Evolutionary conservation across 163 green algal species (phyloP).

Genomic region (Scenedesmus sp.): DNA sequence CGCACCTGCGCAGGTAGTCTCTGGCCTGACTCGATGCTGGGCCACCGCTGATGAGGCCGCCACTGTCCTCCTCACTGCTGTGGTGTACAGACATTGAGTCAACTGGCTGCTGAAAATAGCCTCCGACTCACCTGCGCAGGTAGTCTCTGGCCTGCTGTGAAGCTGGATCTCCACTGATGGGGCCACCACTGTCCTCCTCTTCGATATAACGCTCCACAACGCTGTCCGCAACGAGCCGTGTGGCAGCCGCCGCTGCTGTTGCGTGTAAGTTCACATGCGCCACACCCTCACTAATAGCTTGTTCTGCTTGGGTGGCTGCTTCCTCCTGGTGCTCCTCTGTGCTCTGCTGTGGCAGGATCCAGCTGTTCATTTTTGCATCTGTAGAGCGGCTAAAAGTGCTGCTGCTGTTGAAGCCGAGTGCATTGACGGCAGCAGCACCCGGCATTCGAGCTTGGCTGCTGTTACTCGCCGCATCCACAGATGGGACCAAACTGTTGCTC

Average conservation of each 20-base stretch:
- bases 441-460: neutral
- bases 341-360: too few relatives aligned
- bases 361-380: too few relatives aligned
- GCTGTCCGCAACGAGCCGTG: neutral
- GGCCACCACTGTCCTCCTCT: neutral
- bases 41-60: too few relatives aligned
- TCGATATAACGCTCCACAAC: neutral
- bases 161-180: neutral
- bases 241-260: too few relatives aligned
- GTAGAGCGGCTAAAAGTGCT: neutral
- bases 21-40: too few relatives aligned
- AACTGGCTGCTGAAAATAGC: too few relatives aligned
- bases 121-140: neutral
- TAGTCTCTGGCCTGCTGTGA: neutral
- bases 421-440: neutral
- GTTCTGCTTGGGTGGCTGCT: neutral
- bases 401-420: neutral
- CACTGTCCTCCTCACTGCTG: too few relatives aligned
- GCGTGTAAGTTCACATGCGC: too few relatives aligned
- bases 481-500: neutral
- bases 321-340: too few relatives aligned
- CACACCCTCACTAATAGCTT: too few relatives aligned
- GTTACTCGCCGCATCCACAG: neutral
- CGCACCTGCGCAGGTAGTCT: too few relatives aligned
- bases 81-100: too few relatives aligned